Percentiles rank a stretch among this genome's conserved stretches.
Evolutionary conservation across 2,329 filamentous ascomycete species (phyloP).

Genomic region (Didymella pomorum): DNA sequence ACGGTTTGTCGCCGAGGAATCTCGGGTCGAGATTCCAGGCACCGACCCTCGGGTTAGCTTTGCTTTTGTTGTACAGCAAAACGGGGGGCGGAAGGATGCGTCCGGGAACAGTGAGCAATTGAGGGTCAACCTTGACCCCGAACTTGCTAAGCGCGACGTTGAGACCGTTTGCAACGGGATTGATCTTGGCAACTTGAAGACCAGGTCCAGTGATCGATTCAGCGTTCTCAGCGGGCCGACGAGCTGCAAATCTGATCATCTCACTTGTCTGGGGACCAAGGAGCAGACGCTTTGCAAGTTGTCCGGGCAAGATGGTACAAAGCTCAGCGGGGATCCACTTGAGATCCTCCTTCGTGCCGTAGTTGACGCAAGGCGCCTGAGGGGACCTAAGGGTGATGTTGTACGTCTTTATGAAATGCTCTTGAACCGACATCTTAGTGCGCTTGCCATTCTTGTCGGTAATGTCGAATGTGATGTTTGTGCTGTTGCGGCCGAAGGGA

Average conservation of each 20-base stretch:
- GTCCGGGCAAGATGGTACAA: conserved; percentile 43
- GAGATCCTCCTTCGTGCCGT: conserved; percentile 29
- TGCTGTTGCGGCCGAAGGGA: conserved; percentile 44
- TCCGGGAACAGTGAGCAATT: conserved; percentile 75
- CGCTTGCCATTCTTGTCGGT: conserved; percentile 24
- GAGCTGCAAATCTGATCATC: conserved; percentile 46
- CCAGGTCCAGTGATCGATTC: conserved; percentile 40
- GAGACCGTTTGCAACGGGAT: conserved; percentile 29
- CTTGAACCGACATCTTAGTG: conserved; percentile 24
- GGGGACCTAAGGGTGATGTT: conserved; percentile 31
- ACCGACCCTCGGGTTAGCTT: conserved; percentile 58
- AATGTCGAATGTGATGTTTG: conserved; percentile 30
- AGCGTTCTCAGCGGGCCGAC: conserved; percentile 41
- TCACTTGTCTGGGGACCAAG: conserved; percentile 38
- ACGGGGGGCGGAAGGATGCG: conserved; percentile 70
- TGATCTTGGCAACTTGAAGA: conserved; percentile 38
- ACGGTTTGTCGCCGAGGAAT: conserved; percentile 37
- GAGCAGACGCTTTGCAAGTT: conserved; percentile 39
- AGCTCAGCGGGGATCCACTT: conserved; percentile 49
- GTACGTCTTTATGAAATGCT: conserved; percentile 34
- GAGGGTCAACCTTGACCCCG: conserved; percentile 67
- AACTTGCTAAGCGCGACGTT: conserved; percentile 57
- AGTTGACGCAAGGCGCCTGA: conserved; percentile 42
- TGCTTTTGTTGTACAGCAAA: conserved; percentile 63
- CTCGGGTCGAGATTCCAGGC: conserved; percentile 71